Evolutionary conservation across 2,329 filamentous ascomycete genomes (phyloP).

Genomic region (Chaetomiaceae sp.): DNA sequence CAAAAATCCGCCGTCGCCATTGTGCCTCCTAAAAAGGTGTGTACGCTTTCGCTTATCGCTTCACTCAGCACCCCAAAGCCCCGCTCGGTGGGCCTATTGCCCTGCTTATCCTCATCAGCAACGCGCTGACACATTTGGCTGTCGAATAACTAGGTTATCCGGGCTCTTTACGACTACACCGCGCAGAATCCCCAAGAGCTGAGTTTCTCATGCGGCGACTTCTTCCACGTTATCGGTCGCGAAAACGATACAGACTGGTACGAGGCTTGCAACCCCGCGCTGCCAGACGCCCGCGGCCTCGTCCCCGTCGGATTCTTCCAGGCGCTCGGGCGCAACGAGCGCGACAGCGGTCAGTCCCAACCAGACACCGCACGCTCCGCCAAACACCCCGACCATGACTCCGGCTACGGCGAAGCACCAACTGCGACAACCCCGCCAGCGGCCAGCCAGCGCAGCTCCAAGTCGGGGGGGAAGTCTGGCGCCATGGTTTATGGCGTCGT

Average conservation of each 20-base stretch:
- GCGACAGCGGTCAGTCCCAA: constrained; percentile 75
- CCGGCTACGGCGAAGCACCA: constrained; percentile 69
- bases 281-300: constrained; percentile 81
- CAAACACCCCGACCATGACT: constrained; percentile 76
- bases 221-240: constrained; percentile 94
- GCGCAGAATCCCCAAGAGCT: constrained; percentile 73
- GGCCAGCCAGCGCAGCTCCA: constrained; percentile 45
- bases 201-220: constrained; percentile 90
- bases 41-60: constrained; percentile 27
- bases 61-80: neutral
- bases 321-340: constrained; percentile 82
- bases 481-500: constrained; percentile 96
- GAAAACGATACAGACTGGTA: constrained; percentile 97
- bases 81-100: constrained; percentile 12
- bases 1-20: constrained; percentile 86
- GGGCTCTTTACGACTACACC: constrained; percentile 89
- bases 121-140: constrained; percentile 23
- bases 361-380: constrained; percentile 44
- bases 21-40: constrained; percentile 86
- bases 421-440: constrained; percentile 32
- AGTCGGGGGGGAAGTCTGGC: constrained; percentile 51
- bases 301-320: constrained; percentile 96
- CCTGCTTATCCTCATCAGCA: neutral
- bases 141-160: constrained; percentile 76
- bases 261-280: constrained; percentile 91